phyloP scores from a whole-genome alignment of 768 basidiomycete species.

The Mycena amicta region DNA sequence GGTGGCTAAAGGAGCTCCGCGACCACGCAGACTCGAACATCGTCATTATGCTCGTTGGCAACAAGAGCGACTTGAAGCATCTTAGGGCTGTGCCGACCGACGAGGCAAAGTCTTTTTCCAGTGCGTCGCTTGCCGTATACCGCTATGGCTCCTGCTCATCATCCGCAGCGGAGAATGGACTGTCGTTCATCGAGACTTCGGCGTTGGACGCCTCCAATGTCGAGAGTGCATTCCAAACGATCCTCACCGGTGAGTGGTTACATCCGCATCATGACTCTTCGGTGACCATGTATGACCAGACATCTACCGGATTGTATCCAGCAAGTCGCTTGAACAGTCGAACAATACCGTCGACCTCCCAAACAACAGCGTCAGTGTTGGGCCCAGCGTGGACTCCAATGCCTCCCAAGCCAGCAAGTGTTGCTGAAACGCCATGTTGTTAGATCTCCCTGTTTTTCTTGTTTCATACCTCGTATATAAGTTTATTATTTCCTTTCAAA shows the following conservation, averaged over 20 bases:
- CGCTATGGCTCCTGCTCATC: too few relatives aligned
- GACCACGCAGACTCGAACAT: conserved; percentile 95
- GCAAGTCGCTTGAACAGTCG: conserved; percentile 88
- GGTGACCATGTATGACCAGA: conserved; percentile 49
- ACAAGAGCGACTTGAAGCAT: conserved; percentile 99
- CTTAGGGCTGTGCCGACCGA: conserved; percentile 95
- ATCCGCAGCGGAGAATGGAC: conserved; percentile 76
- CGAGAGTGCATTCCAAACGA: conserved; percentile 96
- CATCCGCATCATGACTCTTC: neutral
- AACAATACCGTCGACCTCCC: conserved; percentile 77
- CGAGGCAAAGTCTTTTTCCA: conserved; percentile 89
- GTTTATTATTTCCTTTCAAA: neutral
- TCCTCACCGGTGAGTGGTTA: conserved; percentile 74
- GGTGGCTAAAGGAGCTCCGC: conserved; percentile 96
- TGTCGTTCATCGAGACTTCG: conserved; percentile 98
- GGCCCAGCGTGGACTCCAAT: conserved; percentile 68
- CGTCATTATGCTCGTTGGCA: conserved; percentile 94
- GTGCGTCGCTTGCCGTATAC: conserved; percentile 48
- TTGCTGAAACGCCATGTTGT: conserved; percentile 43
- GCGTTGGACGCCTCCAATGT: conserved; percentile 99
- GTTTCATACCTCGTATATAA: conserved; percentile 1
- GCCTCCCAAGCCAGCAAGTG: conserved; percentile 61
- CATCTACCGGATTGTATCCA: conserved; percentile 96
- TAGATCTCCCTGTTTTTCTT: neutral
- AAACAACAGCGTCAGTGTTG: conserved; percentile 85